phyloP scores from a whole-genome alignment of 768 basidiomycete species.

The Lentinula sp. region DNA sequence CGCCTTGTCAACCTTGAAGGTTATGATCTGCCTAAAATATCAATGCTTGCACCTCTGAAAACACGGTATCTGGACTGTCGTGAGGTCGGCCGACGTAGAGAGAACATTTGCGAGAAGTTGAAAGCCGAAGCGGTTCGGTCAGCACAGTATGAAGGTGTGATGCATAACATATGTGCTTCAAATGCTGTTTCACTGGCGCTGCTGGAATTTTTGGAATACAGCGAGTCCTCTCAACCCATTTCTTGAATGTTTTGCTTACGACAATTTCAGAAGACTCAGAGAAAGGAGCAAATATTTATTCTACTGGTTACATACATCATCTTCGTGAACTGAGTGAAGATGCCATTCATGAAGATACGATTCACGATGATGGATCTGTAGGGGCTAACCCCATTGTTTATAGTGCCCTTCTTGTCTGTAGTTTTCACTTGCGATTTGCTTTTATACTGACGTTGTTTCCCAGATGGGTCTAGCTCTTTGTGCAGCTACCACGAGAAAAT shows the following conservation, averaged over 20 bases:
- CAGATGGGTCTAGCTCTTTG: not conserved
- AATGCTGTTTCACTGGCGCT: not conserved
- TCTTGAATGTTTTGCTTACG: not conserved
- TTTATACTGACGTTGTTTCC: not conserved
- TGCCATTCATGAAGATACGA: too few species aligned
- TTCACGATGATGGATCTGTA: not conserved
- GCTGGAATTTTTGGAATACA: not conserved
- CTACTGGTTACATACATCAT: not conserved
- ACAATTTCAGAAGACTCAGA: not conserved
- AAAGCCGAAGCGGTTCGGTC: not conserved
- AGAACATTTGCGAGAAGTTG: not conserved
- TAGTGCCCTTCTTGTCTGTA: not conserved
- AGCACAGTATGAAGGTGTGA: not conserved
- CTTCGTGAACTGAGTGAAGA: not conserved
- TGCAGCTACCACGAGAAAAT: not conserved
- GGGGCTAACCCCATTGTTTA: not conserved
- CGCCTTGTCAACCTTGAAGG: constrained; percentile 1
- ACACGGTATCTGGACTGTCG: not conserved
- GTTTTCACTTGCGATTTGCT: not conserved
- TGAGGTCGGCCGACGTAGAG: not conserved
- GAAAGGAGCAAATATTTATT: not conserved
- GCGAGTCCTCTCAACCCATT: not conserved
- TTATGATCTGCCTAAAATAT: not conserved
- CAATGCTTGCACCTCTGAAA: not conserved
- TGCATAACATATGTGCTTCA: not conserved